Percentiles rank a stretch among this genome's conserved stretches.
Conservation (phyloP, 2,329 filamentous ascomycete genomes). For the Botrytis sinoallii region DNA sequence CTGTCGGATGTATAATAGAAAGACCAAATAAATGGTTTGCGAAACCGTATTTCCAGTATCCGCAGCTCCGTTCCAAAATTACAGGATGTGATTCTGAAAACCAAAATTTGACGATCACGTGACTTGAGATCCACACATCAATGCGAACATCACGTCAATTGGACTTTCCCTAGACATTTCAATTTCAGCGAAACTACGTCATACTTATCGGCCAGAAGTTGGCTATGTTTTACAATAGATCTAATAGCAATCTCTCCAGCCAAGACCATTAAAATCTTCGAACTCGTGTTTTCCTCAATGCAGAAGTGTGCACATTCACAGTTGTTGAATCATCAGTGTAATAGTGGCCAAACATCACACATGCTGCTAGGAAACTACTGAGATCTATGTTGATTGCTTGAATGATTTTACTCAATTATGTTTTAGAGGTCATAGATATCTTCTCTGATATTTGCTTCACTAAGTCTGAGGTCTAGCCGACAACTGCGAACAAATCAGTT, state of each 20-base stretch:
- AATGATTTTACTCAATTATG: background rate
- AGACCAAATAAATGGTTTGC: background rate
- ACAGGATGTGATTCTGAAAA: background rate
- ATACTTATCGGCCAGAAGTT: background rate
- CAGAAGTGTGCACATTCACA: background rate
- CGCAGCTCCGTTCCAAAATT: too few relatives aligned
- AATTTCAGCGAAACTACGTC: too few relatives aligned
- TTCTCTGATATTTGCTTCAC: background rate
- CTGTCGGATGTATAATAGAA: accelerated
- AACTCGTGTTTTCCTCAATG: background rate
- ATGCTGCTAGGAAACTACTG: background rate
- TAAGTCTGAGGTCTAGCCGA: background rate
- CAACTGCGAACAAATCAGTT: background rate
- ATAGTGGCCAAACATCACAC: background rate
- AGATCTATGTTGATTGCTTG: accelerated
- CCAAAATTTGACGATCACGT: background rate
- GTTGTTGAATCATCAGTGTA: background rate
- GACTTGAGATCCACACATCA: background rate
- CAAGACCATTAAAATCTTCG: accelerated
- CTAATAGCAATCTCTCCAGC: background rate
- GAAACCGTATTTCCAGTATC: background rate
- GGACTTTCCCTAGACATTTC: background rate
- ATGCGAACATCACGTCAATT: background rate
- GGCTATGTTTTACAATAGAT: background rate
- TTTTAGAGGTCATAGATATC: background rate